phyloP scores from a whole-genome alignment of 495 filamentous ascomycete species.

The Daldinia decipiens region DNA sequence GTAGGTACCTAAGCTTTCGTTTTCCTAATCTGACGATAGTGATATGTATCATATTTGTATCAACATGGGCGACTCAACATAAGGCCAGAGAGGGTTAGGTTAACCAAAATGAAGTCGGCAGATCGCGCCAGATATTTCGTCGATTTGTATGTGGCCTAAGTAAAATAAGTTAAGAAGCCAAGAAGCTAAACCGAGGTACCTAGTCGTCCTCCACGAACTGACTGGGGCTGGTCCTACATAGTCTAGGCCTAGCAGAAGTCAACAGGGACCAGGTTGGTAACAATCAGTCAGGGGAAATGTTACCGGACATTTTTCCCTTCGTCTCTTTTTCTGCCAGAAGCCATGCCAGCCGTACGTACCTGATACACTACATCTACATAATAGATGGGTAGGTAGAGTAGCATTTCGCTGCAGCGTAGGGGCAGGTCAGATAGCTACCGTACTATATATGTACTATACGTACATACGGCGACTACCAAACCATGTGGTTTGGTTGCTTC shows the following conservation, averaged over 20 bases:
- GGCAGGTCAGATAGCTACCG: constrained; percentile 12
- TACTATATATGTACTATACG: constrained; percentile 2
- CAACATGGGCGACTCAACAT: constrained; percentile 36
- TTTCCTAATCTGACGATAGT: constrained; percentile 39
- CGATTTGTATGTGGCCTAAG: constrained; percentile 21
- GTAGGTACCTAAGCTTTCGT: constrained; percentile 10
- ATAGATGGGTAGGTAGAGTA: constrained; percentile 11
- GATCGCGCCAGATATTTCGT: constrained; percentile 35
- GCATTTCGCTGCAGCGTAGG: constrained; percentile 41
- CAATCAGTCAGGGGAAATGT: constrained; percentile 45
- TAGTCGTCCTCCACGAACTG: constrained; percentile 32
- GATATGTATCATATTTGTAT: constrained; percentile 36
- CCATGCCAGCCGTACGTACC: neutral
- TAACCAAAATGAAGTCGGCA: constrained; percentile 42
- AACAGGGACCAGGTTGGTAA: constrained; percentile 42
- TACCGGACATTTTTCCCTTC: constrained; percentile 41
- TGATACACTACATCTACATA: constrained; percentile 18
- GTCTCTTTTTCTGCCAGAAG: constrained; percentile 15
- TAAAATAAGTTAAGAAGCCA: constrained; percentile 28
- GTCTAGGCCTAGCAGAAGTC: constrained; percentile 2
- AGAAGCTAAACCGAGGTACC: neutral
- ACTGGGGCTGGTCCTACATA: constrained; percentile 21
- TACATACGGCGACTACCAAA: constrained; percentile 41
- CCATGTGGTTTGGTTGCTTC: constrained; percentile 52
- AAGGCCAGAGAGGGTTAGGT: constrained; percentile 19